Base-by-base conservation (phyloP, 805 yeast genomes). In the Saccharomycopsis sp. region DNA sequence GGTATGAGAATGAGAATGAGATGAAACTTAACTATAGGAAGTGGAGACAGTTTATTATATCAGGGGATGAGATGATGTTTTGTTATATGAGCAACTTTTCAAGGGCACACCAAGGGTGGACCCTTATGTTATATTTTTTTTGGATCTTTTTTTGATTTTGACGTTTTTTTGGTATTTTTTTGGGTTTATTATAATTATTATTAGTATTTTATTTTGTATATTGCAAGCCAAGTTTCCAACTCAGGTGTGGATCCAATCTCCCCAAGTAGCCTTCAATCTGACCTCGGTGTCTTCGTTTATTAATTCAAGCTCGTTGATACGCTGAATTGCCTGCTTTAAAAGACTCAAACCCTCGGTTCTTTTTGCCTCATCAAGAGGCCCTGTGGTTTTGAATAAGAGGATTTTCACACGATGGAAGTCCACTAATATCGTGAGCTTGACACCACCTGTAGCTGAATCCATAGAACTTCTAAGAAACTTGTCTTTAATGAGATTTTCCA, bases 401-500 rank as follows among this genome's bases (percentile, higher is more conserved):
- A 82, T 79, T 68, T 84, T 81, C 65, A 93, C 84, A 68, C 97
- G 82, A 75, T 86, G 83, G 72, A 91, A 91, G 60, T 78, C 75
- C 60, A 89, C 83, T 63, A 90, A 78, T 58, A 82, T 77, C 3
- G 71, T 68, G 59, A 90, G 71, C 38, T 85, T 82, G 57, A 91
- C 78, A 78, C 85, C 85, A 24, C 97, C 97, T 60, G 82, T 77
- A 53, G 79, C 66, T 2, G 3, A 66, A 71, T 85, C 82, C 96
- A 93, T 88, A 67, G 87, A 88, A 64, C 83, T 80, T 72, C 97
- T 83, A 72, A 94, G 78, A 69, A 74, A 93, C 55, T 85, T 75
- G 73, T 94, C 99, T 73, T 90, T 88, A 65, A 86, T 77, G 72
- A 94, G 78, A 72, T 94, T 94, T 66, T 90, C 96, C 55, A 85